phyloP scores from a whole-genome alignment of 2,329 filamentous ascomycete species.

The Alternaria sp. region DNA sequence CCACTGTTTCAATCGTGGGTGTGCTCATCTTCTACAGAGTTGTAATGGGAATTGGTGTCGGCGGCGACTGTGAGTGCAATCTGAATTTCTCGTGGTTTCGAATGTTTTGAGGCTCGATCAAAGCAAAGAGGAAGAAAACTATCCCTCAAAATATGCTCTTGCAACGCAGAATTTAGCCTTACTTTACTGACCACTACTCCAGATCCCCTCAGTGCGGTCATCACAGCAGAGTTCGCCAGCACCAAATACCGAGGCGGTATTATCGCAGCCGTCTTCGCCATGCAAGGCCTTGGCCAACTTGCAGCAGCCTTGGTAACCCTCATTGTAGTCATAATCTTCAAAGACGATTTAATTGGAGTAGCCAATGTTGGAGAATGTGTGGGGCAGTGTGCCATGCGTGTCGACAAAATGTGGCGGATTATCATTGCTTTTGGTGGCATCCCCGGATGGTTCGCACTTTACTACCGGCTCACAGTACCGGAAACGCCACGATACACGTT shows the following conservation, averaged over 20 bases:
- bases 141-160: too few relatives aligned
- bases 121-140: too few relatives aligned
- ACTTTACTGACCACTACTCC: constrained; percentile 5
- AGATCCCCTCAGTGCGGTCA: constrained; percentile 80
- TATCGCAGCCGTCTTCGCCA: constrained; percentile 87
- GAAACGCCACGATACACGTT: constrained; percentile 91
- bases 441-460: constrained; percentile 81
- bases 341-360: constrained; percentile 66
- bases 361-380: constrained; percentile 66
- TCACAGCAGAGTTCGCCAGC: constrained; percentile 87
- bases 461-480: constrained; percentile 86
- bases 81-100: not conserved
- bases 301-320: constrained; percentile 78
- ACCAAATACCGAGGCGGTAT: constrained; percentile 87
- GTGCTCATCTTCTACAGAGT: constrained; percentile 53
- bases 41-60: constrained; percentile 51
- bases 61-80: constrained; percentile 34
- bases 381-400: constrained; percentile 71
- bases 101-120: too few relatives aligned
- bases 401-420: constrained; percentile 88
- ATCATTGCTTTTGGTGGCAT: constrained; percentile 84
- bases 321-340: constrained; percentile 76
- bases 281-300: constrained; percentile 87
- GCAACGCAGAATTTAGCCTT: not conserved
- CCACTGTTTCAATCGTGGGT: constrained; percentile 48